phyloP scores from a whole-genome alignment of 2,329 filamentous ascomycete species.

The Ceratocystis papillata region DNA sequence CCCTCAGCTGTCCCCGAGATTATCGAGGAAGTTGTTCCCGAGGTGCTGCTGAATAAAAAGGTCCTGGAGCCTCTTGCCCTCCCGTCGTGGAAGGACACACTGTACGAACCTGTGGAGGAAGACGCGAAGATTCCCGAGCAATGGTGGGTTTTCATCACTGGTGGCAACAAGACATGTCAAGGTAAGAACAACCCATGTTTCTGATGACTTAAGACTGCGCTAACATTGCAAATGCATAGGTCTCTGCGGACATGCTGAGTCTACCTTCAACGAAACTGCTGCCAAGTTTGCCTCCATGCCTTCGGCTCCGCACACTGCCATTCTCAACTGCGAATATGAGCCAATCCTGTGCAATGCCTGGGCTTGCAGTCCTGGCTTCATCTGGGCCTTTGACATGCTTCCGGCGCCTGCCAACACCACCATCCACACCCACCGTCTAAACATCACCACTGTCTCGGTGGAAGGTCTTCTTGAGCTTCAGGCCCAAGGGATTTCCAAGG shows the following conservation, averaged over 20 bases:
- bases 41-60: slow-evolving; percentile 32
- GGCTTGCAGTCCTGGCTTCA: slow-evolving; percentile 51
- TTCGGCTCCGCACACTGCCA: slow-evolving; percentile 54
- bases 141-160: slow-evolving; percentile 65
- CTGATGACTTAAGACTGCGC: neutral
- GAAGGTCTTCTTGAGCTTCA: slow-evolving; percentile 53
- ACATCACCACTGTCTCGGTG: slow-evolving; percentile 56
- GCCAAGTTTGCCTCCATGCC: slow-evolving; percentile 50
- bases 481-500: slow-evolving; percentile 39
- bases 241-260: slow-evolving; percentile 52
- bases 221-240: slow-evolving; percentile 35
- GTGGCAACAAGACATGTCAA: slow-evolving; percentile 70
- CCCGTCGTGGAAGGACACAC: slow-evolving; percentile 58
- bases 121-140: slow-evolving; percentile 55
- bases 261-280: slow-evolving; percentile 56
- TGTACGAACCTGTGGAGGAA: slow-evolving; percentile 51
- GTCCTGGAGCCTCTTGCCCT: slow-evolving; percentile 47
- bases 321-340: slow-evolving; percentile 64
- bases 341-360: slow-evolving; percentile 65
- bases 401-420: slow-evolving; percentile 53
- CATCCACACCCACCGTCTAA: slow-evolving; percentile 55
- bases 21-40: slow-evolving; percentile 35
- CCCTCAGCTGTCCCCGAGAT: slow-evolving; percentile 40
- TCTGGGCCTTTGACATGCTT: slow-evolving; percentile 59
- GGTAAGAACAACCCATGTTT: slow-evolving; percentile 34